Percentiles rank a stretch among this genome's conserved stretches.
phyloP scores from a whole-genome alignment of 164 flowering plant genomes.

The Tinospora cordifolia region DNA sequence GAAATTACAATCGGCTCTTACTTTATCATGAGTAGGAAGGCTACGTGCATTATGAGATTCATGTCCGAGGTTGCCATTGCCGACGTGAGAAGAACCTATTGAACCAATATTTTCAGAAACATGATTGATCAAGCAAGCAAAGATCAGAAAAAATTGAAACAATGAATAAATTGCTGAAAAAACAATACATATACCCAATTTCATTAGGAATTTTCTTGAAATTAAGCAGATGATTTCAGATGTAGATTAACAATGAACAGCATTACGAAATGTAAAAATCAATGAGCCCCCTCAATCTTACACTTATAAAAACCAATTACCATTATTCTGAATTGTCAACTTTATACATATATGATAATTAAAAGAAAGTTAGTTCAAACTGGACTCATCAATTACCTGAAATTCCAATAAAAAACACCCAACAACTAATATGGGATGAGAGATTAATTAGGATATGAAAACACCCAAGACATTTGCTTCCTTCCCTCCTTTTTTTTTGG shows the following conservation, averaged over 20 bases:
- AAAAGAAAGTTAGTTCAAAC: too few relatives aligned
- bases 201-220: neutral
- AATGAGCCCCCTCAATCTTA: too few relatives aligned
- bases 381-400: too few relatives aligned
- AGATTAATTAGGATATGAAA: too few relatives aligned
- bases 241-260: neutral
- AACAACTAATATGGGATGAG: too few relatives aligned
- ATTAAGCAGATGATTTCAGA: neutral
- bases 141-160: neutral
- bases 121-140: neutral
- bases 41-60: constrained; percentile 27
- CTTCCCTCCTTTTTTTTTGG: too few relatives aligned
- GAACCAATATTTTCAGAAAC: neutral
- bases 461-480: neutral
- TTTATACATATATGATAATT: too few relatives aligned
- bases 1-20: constrained; percentile 17
- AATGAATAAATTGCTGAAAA: neutral
- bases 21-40: constrained; percentile 26
- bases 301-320: too few relatives aligned
- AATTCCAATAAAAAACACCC: too few relatives aligned
- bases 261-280: too few relatives aligned
- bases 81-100: constrained; percentile 40
- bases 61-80: constrained; percentile 26
- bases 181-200: neutral
- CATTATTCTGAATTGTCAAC: too few relatives aligned